Evolutionary conservation across 192 early-diverging fungal genomes (phyloP).

Genomic region (Diversispora eburnea): DNA sequence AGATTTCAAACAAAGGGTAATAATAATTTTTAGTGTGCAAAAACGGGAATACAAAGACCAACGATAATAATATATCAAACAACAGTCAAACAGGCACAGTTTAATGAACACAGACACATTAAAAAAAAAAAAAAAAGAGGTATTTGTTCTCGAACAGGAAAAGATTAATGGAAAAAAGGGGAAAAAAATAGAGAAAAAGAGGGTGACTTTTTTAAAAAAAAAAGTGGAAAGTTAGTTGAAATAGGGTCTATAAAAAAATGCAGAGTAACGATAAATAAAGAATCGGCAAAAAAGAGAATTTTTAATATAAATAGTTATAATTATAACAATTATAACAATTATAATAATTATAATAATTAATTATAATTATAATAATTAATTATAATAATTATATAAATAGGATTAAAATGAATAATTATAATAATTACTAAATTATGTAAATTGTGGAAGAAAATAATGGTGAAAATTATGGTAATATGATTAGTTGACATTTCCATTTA

Average conservation of each 20-base stretch:
- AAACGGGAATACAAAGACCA: neutral
- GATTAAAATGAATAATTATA: too few species aligned
- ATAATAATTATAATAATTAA: too few species aligned
- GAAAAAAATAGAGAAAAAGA: neutral
- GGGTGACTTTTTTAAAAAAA: slow-evolving; percentile 2
- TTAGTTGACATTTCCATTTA: too few species aligned
- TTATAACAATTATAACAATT: too few species aligned
- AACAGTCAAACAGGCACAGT: neutral
- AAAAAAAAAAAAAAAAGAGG: neutral
- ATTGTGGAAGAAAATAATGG: too few species aligned
- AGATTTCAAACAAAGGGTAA: neutral
- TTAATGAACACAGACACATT: neutral
- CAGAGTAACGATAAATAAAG: slow-evolving; percentile 14
- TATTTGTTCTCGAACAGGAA: neutral
- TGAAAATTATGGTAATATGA: too few species aligned
- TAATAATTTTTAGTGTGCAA: neutral
- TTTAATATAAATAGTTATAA: neutral
- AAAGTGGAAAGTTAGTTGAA: neutral
- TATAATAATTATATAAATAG: too few species aligned
- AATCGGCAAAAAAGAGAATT: neutral
- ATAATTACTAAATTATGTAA: too few species aligned
- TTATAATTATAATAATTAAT: too few species aligned
- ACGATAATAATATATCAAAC: too few species aligned
- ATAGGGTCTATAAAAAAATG: slow-evolving; percentile 2
- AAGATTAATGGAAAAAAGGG: neutral